These are phyloP conservation scores for Cutaneotrichosporon curvatum DNA, from an alignment of 1,284 basidiomycete species.

Conservation along the genomic window DNA sequence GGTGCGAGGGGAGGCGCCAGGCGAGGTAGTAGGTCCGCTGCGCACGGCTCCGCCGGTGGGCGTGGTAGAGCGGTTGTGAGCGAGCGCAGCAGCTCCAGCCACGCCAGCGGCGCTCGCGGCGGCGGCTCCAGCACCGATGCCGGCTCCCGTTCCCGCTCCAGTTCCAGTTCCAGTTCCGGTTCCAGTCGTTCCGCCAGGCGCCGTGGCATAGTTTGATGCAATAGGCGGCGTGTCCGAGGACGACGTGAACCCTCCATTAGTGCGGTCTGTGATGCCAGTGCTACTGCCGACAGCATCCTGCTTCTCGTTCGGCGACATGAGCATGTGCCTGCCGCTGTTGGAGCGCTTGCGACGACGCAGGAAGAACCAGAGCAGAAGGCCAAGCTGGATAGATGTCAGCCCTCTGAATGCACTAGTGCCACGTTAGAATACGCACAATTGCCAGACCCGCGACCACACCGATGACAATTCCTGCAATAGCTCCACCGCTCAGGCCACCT, in stretches of 20 bases:
- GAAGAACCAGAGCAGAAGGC: slow-evolving; percentile 26
- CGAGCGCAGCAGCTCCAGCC: not conserved
- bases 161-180: too few species aligned
- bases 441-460: slow-evolving; percentile 36
- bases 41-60: too few species aligned
- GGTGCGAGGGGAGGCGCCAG: too few species aligned
- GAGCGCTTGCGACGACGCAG: slow-evolving; percentile 20
- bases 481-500: slow-evolving; percentile 27
- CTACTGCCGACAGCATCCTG: not conserved
- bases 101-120: not conserved
- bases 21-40: too few species aligned
- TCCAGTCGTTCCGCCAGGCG: too few species aligned
- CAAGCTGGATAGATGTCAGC: too few species aligned
- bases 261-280: too few species aligned
- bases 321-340: not conserved
- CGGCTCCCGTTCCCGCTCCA: too few species aligned
- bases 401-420: too few species aligned
- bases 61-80: not conserved
- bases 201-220: too few species aligned
- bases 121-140: not conserved
- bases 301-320: slow-evolving; percentile 2
- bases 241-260: too few species aligned
- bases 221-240: too few species aligned
- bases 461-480: slow-evolving; percentile 41
- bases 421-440: slow-evolving; percentile 13